These are phyloP conservation scores for Jatropha curcas DNA, from an alignment of 345 rosid species.

Conservation along the genomic window DNA sequence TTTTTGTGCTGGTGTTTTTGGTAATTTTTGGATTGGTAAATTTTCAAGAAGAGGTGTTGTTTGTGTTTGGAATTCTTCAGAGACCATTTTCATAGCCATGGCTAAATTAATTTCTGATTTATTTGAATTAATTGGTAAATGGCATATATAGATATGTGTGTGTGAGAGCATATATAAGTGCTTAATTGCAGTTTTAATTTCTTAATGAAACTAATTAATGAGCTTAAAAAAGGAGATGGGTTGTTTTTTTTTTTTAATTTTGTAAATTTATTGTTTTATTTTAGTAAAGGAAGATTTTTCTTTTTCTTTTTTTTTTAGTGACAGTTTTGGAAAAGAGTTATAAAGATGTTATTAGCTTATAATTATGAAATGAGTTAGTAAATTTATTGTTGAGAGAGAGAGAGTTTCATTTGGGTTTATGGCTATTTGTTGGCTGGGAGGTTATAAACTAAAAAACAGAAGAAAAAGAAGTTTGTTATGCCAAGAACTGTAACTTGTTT, in stretches of 20 bases:
- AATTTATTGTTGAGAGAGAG: conserved; percentile 10
- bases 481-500: no score
- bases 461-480: background rate
- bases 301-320: background rate
- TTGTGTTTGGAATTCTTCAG: conserved; percentile 2
- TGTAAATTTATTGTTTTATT: background rate
- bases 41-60: conserved; percentile 16
- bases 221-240: background rate
- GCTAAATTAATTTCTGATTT: background rate
- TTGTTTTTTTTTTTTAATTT: background rate
- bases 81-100: background rate
- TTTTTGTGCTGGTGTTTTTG: conserved; percentile 48
- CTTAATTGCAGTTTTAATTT: no score
- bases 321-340: background rate
- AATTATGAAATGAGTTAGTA: background rate
- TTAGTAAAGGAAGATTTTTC: no score
- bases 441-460: background rate
- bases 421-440: background rate
- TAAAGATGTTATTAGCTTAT: background rate
- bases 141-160: background rate
- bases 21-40: conserved; percentile 20
- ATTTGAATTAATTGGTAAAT: no score
- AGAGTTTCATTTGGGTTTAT: background rate
- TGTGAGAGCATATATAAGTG: background rate
- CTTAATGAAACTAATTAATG: background rate